A percentile compares a stretch with the other conserved stretches of the same genome.
Conservation (phyloP, 495 filamentous ascomycete species). For the Aspergillus indologenus region DNA sequence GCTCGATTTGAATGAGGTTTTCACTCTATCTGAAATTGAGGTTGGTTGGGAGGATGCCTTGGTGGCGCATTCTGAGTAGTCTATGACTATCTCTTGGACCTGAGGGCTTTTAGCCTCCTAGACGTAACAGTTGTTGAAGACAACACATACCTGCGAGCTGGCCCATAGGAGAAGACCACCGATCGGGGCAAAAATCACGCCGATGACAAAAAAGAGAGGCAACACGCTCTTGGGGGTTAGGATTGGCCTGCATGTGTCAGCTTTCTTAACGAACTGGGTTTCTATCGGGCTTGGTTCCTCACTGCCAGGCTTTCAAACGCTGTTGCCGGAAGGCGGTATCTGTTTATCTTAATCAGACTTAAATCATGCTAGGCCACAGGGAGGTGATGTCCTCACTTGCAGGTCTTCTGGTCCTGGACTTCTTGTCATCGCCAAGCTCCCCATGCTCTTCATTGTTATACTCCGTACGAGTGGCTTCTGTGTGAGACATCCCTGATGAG, state of each 20-base stretch:
- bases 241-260: conserved; percentile 61
- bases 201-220: conserved; percentile 82
- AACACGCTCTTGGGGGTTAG: conserved; percentile 90
- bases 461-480: conserved; percentile 40
- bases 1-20: conserved; percentile 60
- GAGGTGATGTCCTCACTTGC: conserved; percentile 58
- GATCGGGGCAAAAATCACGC: conserved; percentile 83
- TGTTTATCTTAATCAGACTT: conserved; percentile 30
- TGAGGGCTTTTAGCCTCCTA: conserved; percentile 30
- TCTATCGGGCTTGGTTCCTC: conserved; percentile 33
- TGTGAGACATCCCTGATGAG: conserved; percentile 45
- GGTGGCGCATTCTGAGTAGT: conserved; percentile 75
- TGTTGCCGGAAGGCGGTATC: conserved; percentile 93
- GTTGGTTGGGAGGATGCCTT: conserved; percentile 37
- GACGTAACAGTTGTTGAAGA: conserved; percentile 5
- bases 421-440: conserved; percentile 56
- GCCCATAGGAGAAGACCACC: conserved; percentile 83
- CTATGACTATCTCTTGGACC: conserved; percentile 87
- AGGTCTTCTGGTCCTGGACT: conserved; percentile 80
- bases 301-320: conserved; percentile 93
- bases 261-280: background rate
- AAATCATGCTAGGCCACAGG: conserved; percentile 5
- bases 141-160: conserved; percentile 59
- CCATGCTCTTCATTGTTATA: conserved; percentile 49
- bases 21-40: conserved; percentile 53